Evolutionary conservation across 192 early-diverging fungal species (phyloP).

Genomic region (Backusella australiensis): DNA sequence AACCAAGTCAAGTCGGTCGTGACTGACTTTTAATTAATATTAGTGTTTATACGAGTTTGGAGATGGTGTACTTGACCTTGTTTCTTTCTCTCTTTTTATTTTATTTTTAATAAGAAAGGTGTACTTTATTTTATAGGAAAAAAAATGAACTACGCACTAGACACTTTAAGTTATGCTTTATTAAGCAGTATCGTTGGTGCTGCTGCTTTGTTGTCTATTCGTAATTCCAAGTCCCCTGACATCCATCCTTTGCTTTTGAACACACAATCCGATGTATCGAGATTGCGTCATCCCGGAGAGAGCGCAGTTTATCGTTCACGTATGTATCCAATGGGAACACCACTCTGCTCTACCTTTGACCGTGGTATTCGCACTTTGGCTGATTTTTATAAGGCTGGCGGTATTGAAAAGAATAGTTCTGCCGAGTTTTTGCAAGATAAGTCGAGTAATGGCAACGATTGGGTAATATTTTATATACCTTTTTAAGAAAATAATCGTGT

Average conservation of each 20-base stretch:
- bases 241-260: constrained; percentile 58
- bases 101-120: background rate
- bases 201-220: constrained; percentile 35
- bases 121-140: background rate
- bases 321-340: constrained; percentile 38
- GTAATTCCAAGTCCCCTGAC: constrained; percentile 45
- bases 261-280: constrained; percentile 48
- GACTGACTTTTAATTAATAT: background rate
- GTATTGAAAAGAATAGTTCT: constrained; percentile 11
- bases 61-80: background rate
- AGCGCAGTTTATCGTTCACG: constrained; percentile 51
- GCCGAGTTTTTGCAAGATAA: constrained; percentile 7
- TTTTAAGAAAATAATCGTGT: background rate
- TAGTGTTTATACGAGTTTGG: background rate
- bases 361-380: constrained; percentile 42
- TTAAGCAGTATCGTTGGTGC: constrained; percentile 39
- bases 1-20: background rate
- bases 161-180: constrained; percentile 46
- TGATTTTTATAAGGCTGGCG: constrained; percentile 47
- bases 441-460: constrained; percentile 14
- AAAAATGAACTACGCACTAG: constrained; percentile 40
- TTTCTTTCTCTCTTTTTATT: background rate
- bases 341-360: constrained; percentile 34
- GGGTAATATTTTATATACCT: constrained; percentile 24
- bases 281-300: constrained; percentile 48